These are phyloP conservation scores for Panicum miliaceum DNA, from an alignment of 176 grass and related monocot species.

Conservation along the genomic window DNA sequence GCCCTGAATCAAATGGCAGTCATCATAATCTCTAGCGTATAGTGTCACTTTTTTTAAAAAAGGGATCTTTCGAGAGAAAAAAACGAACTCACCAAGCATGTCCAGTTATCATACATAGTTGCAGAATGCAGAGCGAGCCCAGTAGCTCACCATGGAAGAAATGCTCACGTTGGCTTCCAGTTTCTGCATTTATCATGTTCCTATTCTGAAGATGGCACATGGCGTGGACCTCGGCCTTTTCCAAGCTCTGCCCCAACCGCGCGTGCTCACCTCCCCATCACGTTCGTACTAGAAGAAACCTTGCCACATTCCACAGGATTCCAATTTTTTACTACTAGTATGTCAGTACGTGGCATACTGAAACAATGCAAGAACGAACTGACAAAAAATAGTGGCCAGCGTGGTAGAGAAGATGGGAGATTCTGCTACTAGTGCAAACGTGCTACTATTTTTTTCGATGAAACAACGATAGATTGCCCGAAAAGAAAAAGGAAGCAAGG, in stretches of 20 bases:
- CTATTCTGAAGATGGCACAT: neutral
- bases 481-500: too few relatives aligned
- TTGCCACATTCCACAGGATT: neutral
- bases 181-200: constrained; percentile 18
- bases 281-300: neutral
- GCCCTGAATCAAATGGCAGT: constrained; percentile 1
- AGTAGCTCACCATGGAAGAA: neutral
- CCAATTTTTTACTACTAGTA: neutral
- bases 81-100: neutral
- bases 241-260: neutral
- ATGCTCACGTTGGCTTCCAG: neutral
- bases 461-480: neutral
- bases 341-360: neutral
- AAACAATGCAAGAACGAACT: neutral
- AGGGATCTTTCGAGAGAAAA: neutral
- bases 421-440: neutral
- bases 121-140: neutral
- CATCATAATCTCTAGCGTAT: neutral
- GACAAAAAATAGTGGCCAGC: neutral
- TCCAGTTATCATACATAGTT: too few relatives aligned
- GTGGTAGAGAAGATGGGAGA: neutral
- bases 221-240: neutral
- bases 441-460: neutral
- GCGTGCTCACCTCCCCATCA: neutral
- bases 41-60: neutral